phyloP scores from a whole-genome alignment of 2,329 filamentous ascomycete species.

The Drechslera avenae region DNA sequence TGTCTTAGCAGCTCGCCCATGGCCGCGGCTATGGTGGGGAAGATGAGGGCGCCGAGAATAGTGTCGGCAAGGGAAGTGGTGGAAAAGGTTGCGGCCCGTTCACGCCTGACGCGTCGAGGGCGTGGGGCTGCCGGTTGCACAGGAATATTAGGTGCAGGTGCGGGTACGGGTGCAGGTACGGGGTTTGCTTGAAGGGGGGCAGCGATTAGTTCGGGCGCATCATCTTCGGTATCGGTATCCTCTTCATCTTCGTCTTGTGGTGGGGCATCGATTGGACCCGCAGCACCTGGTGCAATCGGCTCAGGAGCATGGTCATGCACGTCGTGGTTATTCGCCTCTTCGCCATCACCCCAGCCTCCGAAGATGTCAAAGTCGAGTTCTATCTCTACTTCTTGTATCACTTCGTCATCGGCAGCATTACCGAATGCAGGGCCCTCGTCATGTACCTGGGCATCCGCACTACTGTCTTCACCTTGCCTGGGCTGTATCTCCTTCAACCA shows the following conservation, averaged over 20 bases:
- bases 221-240: constrained; percentile 15
- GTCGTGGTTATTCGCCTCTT: constrained; percentile 43
- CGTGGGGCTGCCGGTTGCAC: constrained; percentile 26
- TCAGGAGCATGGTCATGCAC: constrained; percentile 43
- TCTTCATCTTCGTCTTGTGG: constrained; percentile 33
- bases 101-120: constrained; percentile 44
- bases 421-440: constrained; percentile 30
- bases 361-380: constrained; percentile 49
- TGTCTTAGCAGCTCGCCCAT: constrained; percentile 77
- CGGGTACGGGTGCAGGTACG: background rate
- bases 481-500: constrained; percentile 69
- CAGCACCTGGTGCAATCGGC: constrained; percentile 22
- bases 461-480: constrained; percentile 49
- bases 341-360: constrained; percentile 52
- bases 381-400: constrained; percentile 56
- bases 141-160: constrained; percentile 39
- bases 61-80: constrained; percentile 63
- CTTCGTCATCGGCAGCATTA: constrained; percentile 49
- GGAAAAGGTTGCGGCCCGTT: constrained; percentile 58
- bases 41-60: constrained; percentile 72
- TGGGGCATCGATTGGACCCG: constrained; percentile 28
- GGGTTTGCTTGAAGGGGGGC: constrained; percentile 23
- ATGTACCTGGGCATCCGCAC: constrained; percentile 21
- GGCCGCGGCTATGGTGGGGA: constrained; percentile 78
- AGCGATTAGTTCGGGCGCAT: constrained; percentile 13